These are phyloP conservation scores for Podospora pseudocomata DNA, from an alignment of 495 filamentous ascomycete species.

Conservation along the genomic window DNA sequence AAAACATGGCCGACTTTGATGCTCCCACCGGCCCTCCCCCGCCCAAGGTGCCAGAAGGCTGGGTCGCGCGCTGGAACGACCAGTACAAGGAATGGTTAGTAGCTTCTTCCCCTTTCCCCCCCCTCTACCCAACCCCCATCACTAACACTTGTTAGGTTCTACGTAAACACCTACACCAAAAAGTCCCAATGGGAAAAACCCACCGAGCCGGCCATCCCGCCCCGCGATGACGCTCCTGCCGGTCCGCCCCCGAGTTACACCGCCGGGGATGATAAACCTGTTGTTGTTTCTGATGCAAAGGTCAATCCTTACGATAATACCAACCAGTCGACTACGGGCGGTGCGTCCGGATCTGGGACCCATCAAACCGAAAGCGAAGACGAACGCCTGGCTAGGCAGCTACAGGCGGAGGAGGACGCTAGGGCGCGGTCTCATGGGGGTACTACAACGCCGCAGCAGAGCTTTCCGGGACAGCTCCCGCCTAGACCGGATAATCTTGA, in stretches of 20 bases:
- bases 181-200: constrained; percentile 85
- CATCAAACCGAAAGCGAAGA: constrained; percentile 50
- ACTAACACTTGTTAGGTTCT: constrained; percentile 59
- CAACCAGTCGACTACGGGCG: too few species aligned
- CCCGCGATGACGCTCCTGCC: constrained; percentile 40
- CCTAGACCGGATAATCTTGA: constrained; percentile 37
- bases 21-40: constrained; percentile 79
- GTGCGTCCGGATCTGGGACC: neutral
- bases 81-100: constrained; percentile 75
- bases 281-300: constrained; percentile 54
- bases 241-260: constrained; percentile 66
- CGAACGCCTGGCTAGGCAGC: constrained; percentile 65
- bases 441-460: constrained; percentile 13
- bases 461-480: constrained; percentile 38
- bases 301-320: constrained; percentile 56
- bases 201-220: constrained; percentile 53
- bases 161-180: constrained; percentile 79
- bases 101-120: constrained; percentile 2
- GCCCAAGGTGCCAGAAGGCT: constrained; percentile 82
- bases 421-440: constrained; percentile 45
- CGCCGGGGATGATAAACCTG: constrained; percentile 34
- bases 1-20: constrained; percentile 56
- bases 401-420: constrained; percentile 80
- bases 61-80: constrained; percentile 74
- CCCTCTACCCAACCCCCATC: neutral